Evolutionary conservation across 78 protist genomes (phyloP).

Genomic region (Chrysochromulina tobinii): DNA sequence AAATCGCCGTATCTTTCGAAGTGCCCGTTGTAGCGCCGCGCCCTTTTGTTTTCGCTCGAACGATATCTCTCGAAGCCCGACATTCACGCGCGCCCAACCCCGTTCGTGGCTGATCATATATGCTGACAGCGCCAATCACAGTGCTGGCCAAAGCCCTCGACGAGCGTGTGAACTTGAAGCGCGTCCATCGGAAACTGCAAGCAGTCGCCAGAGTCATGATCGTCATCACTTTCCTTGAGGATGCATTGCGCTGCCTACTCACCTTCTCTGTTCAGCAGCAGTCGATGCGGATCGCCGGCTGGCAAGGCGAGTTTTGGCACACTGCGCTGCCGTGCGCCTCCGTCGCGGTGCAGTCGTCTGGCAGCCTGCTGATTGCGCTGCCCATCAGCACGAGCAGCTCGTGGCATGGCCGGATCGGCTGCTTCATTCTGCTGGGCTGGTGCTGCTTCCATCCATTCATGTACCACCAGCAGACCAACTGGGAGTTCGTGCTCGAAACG

Average conservation of each 20-base stretch:
- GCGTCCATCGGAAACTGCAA: neutral
- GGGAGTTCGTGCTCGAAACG: neutral
- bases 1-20: too few relatives aligned
- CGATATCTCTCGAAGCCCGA: too few relatives aligned
- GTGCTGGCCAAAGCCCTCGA: neutral
- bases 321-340: neutral
- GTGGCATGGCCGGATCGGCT: neutral
- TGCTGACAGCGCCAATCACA: too few relatives aligned
- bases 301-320: neutral
- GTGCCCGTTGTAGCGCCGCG: too few relatives aligned
- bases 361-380: neutral
- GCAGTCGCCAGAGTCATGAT: neutral
- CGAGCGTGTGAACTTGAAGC: neutral
- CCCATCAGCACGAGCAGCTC: too few relatives aligned
- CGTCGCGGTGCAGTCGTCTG: neutral
- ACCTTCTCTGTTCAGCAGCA: neutral
- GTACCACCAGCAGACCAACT: neutral
- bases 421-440: neutral
- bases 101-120: too few relatives aligned
- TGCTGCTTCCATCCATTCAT: neutral
- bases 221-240: neutral
- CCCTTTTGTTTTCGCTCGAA: too few relatives aligned
- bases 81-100: too few relatives aligned
- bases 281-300: neutral
- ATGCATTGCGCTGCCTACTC: neutral